Evolutionary conservation across 208 protist genomes (phyloP), one percentile per base, ranked within the genome.

Genomic region (Leishmania aethiopica): DNA sequence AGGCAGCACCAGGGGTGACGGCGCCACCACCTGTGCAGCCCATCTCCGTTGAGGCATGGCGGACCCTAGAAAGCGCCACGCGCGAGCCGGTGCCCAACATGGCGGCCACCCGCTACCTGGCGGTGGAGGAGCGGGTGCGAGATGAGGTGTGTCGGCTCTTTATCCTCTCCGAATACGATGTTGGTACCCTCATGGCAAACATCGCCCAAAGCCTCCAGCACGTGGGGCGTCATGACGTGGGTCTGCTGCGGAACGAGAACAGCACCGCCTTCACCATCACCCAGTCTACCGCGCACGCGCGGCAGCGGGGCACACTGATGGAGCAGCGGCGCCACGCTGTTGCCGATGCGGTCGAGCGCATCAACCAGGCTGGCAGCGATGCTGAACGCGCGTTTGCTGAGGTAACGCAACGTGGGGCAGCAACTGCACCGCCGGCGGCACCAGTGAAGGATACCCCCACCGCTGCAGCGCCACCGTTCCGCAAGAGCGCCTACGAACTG

Each of bases 251-350:
- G 53, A 97, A 97, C 84, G 90, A 92, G 45, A 81, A 91, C 77
- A 84, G 57, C 77, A 97, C 92, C 15, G 91, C 94, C 71, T 96
- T 97, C 88, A 97, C 92, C 19, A 15, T 97, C 40, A 90, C 92
- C 42, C 94, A 97, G 75, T 94, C 92, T 37, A 66, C 79, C 22
- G 92, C 87, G 22, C 95, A 94, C 83, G 91, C 87, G 37, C 87
- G 87, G 10, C 75, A 84, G 53, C 73, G 75, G 25, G 78, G 81
- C 17, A 53, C 82, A 0, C 57, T 83, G n/a, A 86, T 88, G 59
- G 89, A 93, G 83, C 88, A 83, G 55, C 89, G 91, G 17, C 90
- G 90, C 25, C 62, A 77, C 45, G 83, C 78, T 59, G 84, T 95
- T n/a, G 81, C 88, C 10, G 89, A 94, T 37, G 88, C 91, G 0